Conservation (phyloP, 768 basidiomycete species). For the Xanthoconium stramineum region DNA sequence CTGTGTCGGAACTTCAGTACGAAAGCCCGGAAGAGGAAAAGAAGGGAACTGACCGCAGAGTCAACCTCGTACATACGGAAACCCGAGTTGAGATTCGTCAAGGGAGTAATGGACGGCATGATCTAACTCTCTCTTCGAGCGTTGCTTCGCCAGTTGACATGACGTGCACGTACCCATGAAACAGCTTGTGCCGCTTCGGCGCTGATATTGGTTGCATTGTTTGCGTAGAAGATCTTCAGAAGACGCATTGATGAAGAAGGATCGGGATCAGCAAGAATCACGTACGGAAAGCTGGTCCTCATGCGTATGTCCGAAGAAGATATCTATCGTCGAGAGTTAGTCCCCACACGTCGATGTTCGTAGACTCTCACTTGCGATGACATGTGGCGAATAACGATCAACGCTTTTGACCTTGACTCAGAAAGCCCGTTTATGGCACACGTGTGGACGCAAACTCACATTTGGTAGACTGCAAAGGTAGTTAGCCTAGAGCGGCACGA, state of each 20-base stretch:
- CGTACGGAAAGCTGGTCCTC: slow-evolving; percentile 63
- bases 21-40: too few relatives aligned
- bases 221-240: slow-evolving; percentile 61
- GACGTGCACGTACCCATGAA: slow-evolving; percentile 40
- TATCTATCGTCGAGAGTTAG: slow-evolving; percentile 35
- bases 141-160: not conserved
- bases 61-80: slow-evolving; percentile 49
- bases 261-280: not conserved
- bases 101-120: slow-evolving; percentile 61
- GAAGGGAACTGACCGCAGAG: slow-evolving; percentile 25
- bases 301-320: slow-evolving; percentile 74
- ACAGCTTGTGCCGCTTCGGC: slow-evolving; percentile 51
- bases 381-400: slow-evolving; percentile 46
- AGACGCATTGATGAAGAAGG: not conserved
- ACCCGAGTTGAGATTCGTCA: slow-evolving; percentile 69
- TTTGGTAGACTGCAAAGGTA: slow-evolving; percentile 40
- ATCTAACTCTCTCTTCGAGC: slow-evolving; percentile 5
- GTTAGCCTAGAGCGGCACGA: not conserved
- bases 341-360: not conserved
- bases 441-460: slow-evolving; percentile 25
- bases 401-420: slow-evolving; percentile 27
- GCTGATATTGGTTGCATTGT: slow-evolving; percentile 60
- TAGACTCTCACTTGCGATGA: slow-evolving; percentile 38
- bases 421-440: not conserved
- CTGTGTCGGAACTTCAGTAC: slow-evolving; percentile 28